These are phyloP conservation scores for Camelina neglecta DNA, from an alignment of 345 rosid genomes.

Conservation along the genomic window DNA sequence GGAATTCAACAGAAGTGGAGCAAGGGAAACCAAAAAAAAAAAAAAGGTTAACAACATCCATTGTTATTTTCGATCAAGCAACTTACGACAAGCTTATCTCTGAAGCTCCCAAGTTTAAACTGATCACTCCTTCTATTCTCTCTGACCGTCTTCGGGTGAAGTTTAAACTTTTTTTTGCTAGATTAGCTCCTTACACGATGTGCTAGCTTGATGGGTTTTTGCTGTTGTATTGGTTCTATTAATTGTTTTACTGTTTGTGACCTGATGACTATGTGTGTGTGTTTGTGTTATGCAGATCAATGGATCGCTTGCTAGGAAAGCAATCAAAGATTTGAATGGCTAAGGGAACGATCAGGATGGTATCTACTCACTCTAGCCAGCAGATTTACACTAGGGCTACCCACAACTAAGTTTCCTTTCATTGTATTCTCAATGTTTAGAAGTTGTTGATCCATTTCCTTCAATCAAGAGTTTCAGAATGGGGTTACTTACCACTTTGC, in stretches of 20 bases:
- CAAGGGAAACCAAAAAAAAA: too few species aligned
- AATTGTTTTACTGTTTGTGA: not conserved
- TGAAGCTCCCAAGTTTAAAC: slow-evolving; percentile 59
- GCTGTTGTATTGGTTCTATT: not conserved
- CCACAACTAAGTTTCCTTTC: slow-evolving; percentile 38
- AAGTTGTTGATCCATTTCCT: not conserved
- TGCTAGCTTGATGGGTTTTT: too few species aligned
- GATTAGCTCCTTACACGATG: too few species aligned
- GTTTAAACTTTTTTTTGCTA: not conserved
- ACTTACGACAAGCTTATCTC: slow-evolving; percentile 60
- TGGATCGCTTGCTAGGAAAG: too few species aligned
- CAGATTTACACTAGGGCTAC: slow-evolving; percentile 87
- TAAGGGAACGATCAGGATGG: too few species aligned
- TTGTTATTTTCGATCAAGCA: slow-evolving; percentile 59
- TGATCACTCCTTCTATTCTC: too few species aligned
- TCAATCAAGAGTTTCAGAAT: slow-evolving; percentile 5
- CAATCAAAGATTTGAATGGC: too few species aligned
- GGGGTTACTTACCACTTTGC: not conserved
- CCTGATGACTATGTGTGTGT: slow-evolving; percentile 45
- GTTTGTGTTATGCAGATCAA: too few species aligned
- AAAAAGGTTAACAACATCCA: too few species aligned
- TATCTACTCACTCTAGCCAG: too few species aligned
- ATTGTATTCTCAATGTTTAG: not conserved
- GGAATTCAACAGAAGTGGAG: too few species aligned
- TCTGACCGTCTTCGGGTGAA: slow-evolving; percentile 56